A percentile compares a stretch with the other conserved stretches of the same genome.
Evolutionary conservation across 148 eudicot species (phyloP).

Genomic region (Silene latifolia): DNA sequence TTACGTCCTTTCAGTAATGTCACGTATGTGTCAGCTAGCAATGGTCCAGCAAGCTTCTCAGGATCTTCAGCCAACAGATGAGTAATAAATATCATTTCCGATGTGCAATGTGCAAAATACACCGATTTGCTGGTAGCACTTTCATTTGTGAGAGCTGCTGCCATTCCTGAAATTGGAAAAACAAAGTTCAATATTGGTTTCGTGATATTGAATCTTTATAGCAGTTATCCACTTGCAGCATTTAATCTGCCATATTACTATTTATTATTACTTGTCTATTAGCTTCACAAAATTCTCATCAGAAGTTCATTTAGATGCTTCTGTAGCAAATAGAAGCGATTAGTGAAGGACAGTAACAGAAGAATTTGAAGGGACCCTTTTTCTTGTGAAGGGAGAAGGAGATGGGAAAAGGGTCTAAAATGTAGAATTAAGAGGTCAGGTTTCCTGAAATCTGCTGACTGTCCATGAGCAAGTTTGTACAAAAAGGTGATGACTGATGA

Average conservation of each 20-base stretch:
- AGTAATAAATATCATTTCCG: constrained; percentile 96
- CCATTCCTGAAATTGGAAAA: constrained; percentile 61
- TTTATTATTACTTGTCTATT: too few species aligned
- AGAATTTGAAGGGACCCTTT: too few species aligned
- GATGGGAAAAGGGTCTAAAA: too few species aligned
- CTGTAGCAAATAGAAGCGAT: too few species aligned
- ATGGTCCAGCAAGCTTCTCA: constrained; percentile 95
- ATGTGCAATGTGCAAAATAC: constrained; percentile 95
- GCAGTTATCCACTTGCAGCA: background rate
- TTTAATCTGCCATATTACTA: background rate
- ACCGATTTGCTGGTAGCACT: constrained; percentile 97
- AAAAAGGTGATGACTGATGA: background rate
- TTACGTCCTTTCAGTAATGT: constrained; percentile 90
- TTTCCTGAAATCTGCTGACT: too few species aligned
- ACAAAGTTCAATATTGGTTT: background rate
- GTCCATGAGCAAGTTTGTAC: background rate
- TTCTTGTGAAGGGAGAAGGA: too few species aligned
- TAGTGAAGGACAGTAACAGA: too few species aligned
- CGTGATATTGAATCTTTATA: constrained; percentile 1
- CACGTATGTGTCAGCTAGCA: constrained; percentile 91
- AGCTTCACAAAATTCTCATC: too few species aligned
- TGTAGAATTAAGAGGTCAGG: too few species aligned
- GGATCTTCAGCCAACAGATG: constrained; percentile 91
- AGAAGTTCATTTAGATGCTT: too few species aligned
- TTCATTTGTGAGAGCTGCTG: constrained; percentile 90